phyloP scores from a whole-genome alignment of 2,329 filamentous ascomycete species.

The Xylariaceae sp. region DNA sequence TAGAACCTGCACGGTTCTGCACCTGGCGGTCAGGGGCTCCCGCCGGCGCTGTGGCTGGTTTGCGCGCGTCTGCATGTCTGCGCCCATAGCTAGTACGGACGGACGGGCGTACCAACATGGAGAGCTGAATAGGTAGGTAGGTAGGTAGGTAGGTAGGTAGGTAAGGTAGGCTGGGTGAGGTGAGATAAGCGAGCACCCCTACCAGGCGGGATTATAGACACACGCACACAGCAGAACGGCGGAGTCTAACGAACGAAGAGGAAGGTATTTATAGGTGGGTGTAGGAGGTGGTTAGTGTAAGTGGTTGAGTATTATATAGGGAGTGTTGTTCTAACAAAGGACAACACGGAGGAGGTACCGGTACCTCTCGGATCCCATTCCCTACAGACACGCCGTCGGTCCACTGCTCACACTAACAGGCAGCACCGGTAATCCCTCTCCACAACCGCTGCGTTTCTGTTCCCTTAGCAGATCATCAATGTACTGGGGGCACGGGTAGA shows the following conservation, averaged over 20 bases:
- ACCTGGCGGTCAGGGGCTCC: neutral
- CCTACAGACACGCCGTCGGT: neutral
- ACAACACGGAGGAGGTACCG: neutral
- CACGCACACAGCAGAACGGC: neutral
- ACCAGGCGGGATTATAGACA: neutral
- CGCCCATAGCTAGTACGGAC: no score
- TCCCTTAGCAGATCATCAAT: neutral
- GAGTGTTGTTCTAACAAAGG: neutral
- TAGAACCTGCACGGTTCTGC: neutral
- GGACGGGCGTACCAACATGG: no score
- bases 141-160: no score
- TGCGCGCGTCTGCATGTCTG: neutral
- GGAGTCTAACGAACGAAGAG: neutral
- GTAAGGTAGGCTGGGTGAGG: neutral
- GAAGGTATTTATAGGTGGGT: neutral
- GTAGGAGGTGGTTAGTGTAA: no score
- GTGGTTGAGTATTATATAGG: no score
- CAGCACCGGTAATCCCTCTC: neutral
- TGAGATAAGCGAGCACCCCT: neutral
- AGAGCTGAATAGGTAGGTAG: no score
- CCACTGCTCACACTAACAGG: neutral
- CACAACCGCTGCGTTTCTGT: neutral
- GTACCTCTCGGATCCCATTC: neutral
- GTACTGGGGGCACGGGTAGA: neutral
- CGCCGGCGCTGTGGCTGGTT: neutral